Base-by-base conservation (phyloP, 108 stramenopile genomes). In the Skeletonema tropicum region DNA sequence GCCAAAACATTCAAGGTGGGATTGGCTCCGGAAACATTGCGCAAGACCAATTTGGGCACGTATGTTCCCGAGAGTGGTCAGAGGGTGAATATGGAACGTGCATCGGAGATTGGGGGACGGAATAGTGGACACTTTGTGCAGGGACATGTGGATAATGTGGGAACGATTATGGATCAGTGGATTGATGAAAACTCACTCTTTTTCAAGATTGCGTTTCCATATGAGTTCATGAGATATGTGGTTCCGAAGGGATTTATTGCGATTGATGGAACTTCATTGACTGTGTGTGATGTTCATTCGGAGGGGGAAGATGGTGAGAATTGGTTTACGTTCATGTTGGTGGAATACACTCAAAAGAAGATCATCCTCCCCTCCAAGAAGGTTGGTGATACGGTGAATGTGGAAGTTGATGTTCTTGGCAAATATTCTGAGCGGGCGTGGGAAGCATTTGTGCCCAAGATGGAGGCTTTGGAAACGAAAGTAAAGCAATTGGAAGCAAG, bases 231-330 rank as follows among this genome's bases (percentile, higher is more conserved):
- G 65, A 30, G 76, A 39, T 98, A 94, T 73, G 97, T 99, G 70
- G 99, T 98, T 6, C 96, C 96, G 17, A 99, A 99, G 68, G 99
- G 98, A 35, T 99, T 98, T 76, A 91, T 99, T 72, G 98, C 98
- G 7, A 88, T 98, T 59, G 99, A 99, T 80, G 99, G 99, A 13
- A 97, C 97, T 0, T 90, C 88, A 19, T 81, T 99, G 68, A 99
- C 99, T 10, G 97, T 99, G 6, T 92, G 92, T 65, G 92, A 93
- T 67, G 96, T 96, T 12, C 39, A 55, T 25, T 55, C 63, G 29
- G 87, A 97, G 39, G 88, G 80, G 19, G 71, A 83, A 33, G 72
- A 30, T 7, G 76, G 70, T 19, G 88, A 87, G 26, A 70, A 86
- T 33, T 96, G 93, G 87, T 99, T 99, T 73, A 94, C 94, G 7